Base-by-base conservation (phyloP, 1,139 yeast species). In the Candida tetrigidarum region DNA sequence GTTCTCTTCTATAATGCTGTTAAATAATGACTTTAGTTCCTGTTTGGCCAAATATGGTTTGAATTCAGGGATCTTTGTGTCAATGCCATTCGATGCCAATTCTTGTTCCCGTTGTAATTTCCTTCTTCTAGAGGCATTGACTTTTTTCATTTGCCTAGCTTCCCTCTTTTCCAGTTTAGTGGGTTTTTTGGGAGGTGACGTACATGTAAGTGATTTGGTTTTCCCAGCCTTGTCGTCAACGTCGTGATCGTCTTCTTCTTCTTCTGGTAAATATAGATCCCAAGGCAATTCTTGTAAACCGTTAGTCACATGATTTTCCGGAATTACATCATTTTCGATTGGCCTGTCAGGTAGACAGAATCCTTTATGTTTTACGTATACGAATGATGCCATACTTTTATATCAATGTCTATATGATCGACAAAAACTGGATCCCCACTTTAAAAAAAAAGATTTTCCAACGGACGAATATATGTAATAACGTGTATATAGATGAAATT, bases 241-340 rank as follows among this genome's bases (percentile, higher is more conserved):
- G 3, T 41, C 41, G n/a, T n/a, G n/a, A 12, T 45, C 52, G 11
- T 45, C 51, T 5, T 33, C 43, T 22, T 39, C 49, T 3, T 45
- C 42, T 14, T 39, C 49, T 0, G 46, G 48, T 26, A 49, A 51
- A 22, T 48, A 49, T 12, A 45, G 42, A 33, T 58, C 62, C 64
- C 70, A 65, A 2, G 63, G 62, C 27, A 71, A 56, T 38, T 54
- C 58, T 42, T 69, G 71, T 19, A 71, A 53, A 0, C 78, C 77
- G 37, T 64, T 63, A 35, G 58, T 56, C 10, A 40, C 26, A 3
- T 15, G 19, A 16, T 10, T 29, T 6, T 38, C 37, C 8, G 16
- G 16, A 19, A 15, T 37, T 10, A 2, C n/a, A 4, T 43, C 37
- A 6, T 23, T 41, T 5, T 36, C 30, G 9, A 14, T 35, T 9